Conservation (phyloP, 148 eudicot genomes). For the Linanthus parryae region DNA sequence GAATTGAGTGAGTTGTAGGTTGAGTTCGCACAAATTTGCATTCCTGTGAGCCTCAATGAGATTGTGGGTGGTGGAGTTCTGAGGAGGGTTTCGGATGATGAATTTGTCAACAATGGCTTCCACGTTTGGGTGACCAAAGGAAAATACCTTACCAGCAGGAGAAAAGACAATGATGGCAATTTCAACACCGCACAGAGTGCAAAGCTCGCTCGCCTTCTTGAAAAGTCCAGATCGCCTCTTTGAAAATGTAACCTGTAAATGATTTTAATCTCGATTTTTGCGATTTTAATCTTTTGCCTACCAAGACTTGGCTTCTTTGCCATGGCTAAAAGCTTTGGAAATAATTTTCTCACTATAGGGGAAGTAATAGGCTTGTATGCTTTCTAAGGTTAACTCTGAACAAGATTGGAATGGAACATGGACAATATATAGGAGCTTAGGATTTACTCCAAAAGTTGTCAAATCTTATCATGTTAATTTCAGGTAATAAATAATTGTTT, state of each 20-base stretch:
- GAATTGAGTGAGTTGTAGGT: too few species aligned
- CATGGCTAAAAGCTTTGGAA: background rate
- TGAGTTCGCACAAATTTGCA: too few species aligned
- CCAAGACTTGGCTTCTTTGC: conserved; percentile 10
- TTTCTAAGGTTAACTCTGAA: background rate
- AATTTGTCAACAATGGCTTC: background rate
- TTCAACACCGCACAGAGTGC: conserved; percentile 10
- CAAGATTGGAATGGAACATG: too few species aligned
- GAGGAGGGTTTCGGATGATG: too few species aligned
- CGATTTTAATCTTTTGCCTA: conserved; percentile 13
- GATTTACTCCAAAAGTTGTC: too few species aligned
- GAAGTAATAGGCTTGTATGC: background rate
- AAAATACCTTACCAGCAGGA: conserved; percentile 11
- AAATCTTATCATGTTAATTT: too few species aligned
- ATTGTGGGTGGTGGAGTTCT: too few species aligned
- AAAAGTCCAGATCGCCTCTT: conserved; percentile 7
- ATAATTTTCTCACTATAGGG: background rate
- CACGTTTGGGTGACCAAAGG: conserved; percentile 12
- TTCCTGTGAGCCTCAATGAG: too few species aligned
- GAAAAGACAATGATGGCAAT: conserved; percentile 5
- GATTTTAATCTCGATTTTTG: conserved; percentile 9
- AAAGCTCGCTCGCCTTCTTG: conserved; percentile 10
- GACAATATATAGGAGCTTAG: too few species aligned
- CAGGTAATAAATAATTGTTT: too few species aligned
- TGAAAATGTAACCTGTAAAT: conserved; percentile 10